Percentiles rank a stretch among this genome's conserved stretches.
Evolutionary conservation across 2,329 filamentous ascomycete genomes (phyloP).

Genomic region (Aspergillus sp.): DNA sequence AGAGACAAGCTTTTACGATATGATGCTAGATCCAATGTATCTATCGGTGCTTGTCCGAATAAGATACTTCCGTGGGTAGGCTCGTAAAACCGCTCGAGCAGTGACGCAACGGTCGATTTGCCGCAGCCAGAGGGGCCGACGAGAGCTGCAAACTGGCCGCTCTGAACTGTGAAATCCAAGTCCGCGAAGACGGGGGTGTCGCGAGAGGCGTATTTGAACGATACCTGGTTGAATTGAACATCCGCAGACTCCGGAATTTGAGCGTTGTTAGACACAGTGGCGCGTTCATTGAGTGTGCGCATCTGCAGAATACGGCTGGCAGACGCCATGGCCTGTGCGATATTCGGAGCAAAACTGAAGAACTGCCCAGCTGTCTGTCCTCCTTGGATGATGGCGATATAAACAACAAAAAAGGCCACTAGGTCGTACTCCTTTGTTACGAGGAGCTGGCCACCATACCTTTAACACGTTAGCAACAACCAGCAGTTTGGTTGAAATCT

Average conservation of each 20-base stretch:
- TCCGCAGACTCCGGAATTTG: background rate
- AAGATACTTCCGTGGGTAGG: constrained; percentile 49
- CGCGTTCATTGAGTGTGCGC: constrained; percentile 9
- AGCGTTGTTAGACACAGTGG: background rate
- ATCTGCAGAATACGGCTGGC: constrained; percentile 37
- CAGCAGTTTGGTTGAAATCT: no score
- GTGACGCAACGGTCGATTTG: constrained; percentile 65
- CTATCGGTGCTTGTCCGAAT: constrained; percentile 34
- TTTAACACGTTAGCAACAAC: no score
- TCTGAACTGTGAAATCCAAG: constrained; percentile 34
- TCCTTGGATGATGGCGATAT: constrained; percentile 67
- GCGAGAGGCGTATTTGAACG: constrained; percentile 39
- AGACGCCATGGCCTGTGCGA: constrained; percentile 26
- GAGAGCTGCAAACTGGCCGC: constrained; percentile 45
- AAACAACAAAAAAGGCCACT: constrained; percentile 57
- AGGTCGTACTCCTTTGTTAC: constrained; percentile 49
- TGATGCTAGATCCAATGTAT: constrained; percentile 24
- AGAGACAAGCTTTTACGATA: constrained; percentile 37
- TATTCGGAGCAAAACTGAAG: constrained; percentile 45
- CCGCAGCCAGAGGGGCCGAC: constrained; percentile 64
- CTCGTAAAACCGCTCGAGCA: constrained; percentile 68
- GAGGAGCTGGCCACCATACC: constrained; percentile 64
- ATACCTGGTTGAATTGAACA: constrained; percentile 33
- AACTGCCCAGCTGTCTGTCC: constrained; percentile 67
- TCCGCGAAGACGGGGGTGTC: constrained; percentile 30